A percentile compares a stretch with the other conserved stretches of the same genome.
Evolutionary conservation across 306 rosid species (phyloP).

Genomic region (Sindora glabra): DNA sequence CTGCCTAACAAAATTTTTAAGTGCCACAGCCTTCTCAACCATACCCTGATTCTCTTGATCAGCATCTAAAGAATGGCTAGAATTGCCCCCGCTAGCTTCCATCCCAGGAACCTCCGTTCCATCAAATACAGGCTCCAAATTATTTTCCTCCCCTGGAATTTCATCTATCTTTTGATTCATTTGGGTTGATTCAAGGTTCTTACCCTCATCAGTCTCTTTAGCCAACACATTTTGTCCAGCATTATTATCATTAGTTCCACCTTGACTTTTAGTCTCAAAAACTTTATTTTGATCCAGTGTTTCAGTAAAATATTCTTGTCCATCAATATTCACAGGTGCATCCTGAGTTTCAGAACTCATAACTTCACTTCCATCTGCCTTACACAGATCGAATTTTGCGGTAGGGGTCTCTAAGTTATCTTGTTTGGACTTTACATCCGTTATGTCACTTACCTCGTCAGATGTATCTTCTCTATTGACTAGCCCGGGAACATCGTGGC

Average conservation of each 20-base stretch:
- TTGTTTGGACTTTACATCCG: conserved; percentile 2
- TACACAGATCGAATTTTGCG: conserved; percentile 12
- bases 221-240: conserved; percentile 8
- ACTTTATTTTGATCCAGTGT: conserved; percentile 18
- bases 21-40: conserved; percentile 68
- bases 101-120: conserved; percentile 70
- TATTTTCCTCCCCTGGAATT: conserved; percentile 42
- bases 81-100: conserved; percentile 47
- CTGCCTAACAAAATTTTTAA: conserved; percentile 53
- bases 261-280: conserved; percentile 25
- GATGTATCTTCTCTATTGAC: neutral
- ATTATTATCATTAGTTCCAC: conserved; percentile 1
- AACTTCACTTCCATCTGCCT: conserved; percentile 11
- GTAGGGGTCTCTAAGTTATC: conserved; percentile 13
- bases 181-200: conserved; percentile 18
- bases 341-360: conserved; percentile 16
- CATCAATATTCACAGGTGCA: neutral
- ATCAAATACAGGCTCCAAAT: conserved; percentile 72
- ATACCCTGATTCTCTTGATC: conserved; percentile 57
- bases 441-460: neutral
- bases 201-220: conserved; percentile 10
- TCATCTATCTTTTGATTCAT: conserved; percentile 28
- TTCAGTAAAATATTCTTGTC: conserved; percentile 14
- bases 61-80: conserved; percentile 33
- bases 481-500: conserved; percentile 6